Evolutionary conservation across 139 green algal species (phyloP).

Genomic region (Chlamydomonas asymmetrica): DNA sequence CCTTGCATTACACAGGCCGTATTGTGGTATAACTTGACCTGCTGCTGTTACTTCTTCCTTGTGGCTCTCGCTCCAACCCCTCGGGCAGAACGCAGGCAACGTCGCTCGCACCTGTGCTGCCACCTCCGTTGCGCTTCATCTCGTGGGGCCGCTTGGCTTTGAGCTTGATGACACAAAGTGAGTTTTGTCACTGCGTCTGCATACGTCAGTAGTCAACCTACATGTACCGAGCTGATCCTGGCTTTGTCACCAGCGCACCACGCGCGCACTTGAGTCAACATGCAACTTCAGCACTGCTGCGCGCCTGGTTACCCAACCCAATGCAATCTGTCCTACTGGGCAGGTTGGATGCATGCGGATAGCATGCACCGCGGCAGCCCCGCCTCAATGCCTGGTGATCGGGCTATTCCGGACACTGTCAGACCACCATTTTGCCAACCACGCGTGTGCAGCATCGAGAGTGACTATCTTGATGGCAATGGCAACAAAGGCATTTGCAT

Average conservation of each 20-base stretch:
- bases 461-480: background rate
- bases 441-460: background rate
- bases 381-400: no score
- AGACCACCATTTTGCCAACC: background rate
- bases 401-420: background rate
- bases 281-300: no score
- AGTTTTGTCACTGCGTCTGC: background rate
- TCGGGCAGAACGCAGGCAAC: conserved; percentile 71
- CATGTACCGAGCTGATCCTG: background rate
- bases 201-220: no score
- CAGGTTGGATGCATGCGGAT: background rate
- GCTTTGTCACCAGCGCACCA: background rate
- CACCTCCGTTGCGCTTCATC: conserved; percentile 69
- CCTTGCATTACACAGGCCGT: background rate
- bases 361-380: background rate
- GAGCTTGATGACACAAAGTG: conserved; percentile 71
- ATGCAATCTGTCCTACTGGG: no score
- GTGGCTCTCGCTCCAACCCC: conserved; percentile 67
- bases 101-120: conserved; percentile 79
- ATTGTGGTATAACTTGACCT: background rate
- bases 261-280: background rate
- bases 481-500: background rate
- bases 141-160: conserved; percentile 86
- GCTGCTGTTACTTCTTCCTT: background rate
- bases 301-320: no score